A percentile compares a stretch with the other conserved stretches of the same genome.
Evolutionary conservation across 2,329 filamentous ascomycete species (phyloP).

Genomic region (Paecilomyces sp.): DNA sequence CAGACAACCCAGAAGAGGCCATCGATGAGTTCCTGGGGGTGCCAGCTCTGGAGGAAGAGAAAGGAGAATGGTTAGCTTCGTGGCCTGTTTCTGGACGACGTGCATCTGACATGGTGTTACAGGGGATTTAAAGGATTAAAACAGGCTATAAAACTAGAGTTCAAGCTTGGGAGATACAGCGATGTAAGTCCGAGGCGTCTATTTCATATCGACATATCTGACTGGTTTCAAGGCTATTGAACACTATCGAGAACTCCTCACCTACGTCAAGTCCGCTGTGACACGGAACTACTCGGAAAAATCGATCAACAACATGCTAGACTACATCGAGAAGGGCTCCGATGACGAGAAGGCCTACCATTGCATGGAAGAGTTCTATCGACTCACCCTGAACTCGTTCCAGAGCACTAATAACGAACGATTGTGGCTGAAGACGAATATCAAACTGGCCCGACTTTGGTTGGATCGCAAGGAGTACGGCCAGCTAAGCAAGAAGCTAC

Average conservation of each 20-base stretch:
- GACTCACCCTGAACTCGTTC: conserved; percentile 85
- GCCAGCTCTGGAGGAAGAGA: conserved; percentile 75
- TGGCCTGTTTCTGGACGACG: background rate
- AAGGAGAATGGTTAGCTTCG: conserved; percentile 71
- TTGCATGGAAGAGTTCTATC: conserved; percentile 94
- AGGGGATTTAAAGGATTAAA: conserved; percentile 94
- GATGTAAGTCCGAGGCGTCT: conserved; percentile 47
- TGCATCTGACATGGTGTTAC: conserved; percentile 6
- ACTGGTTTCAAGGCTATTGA: conserved; percentile 62
- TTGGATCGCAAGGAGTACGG: conserved; percentile 85
- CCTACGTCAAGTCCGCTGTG: conserved; percentile 93
- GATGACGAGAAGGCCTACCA: conserved; percentile 63
- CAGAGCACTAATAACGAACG: conserved; percentile 97
- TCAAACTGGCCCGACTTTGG: conserved; percentile 87
- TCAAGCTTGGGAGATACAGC: conserved; percentile 81
- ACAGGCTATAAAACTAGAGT: conserved; percentile 96
- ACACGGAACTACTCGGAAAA: conserved; percentile 98
- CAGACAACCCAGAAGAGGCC: conserved; percentile 75
- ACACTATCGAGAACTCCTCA: conserved; percentile 91
- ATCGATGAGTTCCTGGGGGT: conserved; percentile 90
- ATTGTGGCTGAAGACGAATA: conserved; percentile 95
- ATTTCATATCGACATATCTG: conserved; percentile 2
- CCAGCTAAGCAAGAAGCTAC: conserved; percentile 72
- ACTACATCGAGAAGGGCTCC: conserved; percentile 92
- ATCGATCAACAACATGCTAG: conserved; percentile 98